These are phyloP conservation scores for Floccularia luteovirens DNA, from an alignment of 768 basidiomycete genomes.

Conservation along the genomic window DNA sequence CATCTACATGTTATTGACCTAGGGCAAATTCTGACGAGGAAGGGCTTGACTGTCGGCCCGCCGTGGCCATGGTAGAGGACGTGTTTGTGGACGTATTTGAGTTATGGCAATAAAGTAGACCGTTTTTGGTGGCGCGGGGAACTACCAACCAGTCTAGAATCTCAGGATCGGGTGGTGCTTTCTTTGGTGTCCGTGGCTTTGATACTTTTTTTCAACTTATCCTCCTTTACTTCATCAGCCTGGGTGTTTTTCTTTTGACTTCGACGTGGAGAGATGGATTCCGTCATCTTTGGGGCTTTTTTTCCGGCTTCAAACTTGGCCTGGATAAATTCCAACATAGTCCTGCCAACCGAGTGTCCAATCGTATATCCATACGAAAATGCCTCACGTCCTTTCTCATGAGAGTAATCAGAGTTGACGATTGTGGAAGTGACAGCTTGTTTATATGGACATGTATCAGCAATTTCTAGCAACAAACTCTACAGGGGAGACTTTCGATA, in stretches of 20 bases:
- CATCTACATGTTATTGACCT: too few relatives aligned
- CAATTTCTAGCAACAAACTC: conserved; percentile 57
- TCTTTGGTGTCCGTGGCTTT: too few relatives aligned
- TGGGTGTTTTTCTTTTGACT: conserved; percentile 8
- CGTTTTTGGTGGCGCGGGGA: too few relatives aligned
- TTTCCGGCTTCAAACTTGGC: conserved; percentile 13
- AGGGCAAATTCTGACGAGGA: too few relatives aligned
- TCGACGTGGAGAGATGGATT: conserved; percentile 3
- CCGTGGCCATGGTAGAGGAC: too few relatives aligned
- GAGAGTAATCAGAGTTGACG: conserved; percentile 34
- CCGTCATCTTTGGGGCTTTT: conserved; percentile 9
- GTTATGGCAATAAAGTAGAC: conserved; percentile 1
- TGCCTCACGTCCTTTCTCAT: conserved; percentile 52
- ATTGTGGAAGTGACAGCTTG: conserved; percentile 22
- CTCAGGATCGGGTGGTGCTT: neutral
- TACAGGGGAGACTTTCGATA: conserved; percentile 53
- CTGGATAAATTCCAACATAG: conserved; percentile 47
- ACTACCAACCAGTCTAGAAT: conserved; percentile 6
- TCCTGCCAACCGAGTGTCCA: conserved; percentile 53
- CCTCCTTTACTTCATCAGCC: conserved; percentile 13
- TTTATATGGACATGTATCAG: conserved; percentile 46
- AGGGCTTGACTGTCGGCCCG: too few relatives aligned
- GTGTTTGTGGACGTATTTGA: too few relatives aligned
- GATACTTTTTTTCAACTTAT: conserved; percentile 8
- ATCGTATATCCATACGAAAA: conserved; percentile 55